These are phyloP conservation scores for Colletotrichum cordylinicola DNA, from an alignment of 2,329 filamentous ascomycete genomes.

Conservation along the genomic window DNA sequence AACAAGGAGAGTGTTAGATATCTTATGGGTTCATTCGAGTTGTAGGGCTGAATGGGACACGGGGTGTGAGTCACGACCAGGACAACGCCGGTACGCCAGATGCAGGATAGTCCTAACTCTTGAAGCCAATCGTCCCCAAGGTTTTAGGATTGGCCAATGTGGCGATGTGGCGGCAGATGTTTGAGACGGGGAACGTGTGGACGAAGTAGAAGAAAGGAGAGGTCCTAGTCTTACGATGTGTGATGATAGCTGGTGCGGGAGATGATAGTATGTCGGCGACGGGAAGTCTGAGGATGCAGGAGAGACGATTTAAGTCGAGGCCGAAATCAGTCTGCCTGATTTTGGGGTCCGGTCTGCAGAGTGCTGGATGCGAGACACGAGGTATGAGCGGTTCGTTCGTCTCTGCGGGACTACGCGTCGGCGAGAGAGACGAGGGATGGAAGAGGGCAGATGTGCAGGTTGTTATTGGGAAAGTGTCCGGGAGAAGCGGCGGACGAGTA, in stretches of 20 bases:
- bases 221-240: conserved; percentile 7
- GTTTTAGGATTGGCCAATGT: conserved; percentile 19
- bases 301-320: conserved; percentile 20
- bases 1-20: conserved; percentile 24
- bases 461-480: not conserved
- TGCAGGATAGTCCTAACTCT: conserved; percentile 17
- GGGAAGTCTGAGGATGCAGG: not conserved
- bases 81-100: conserved; percentile 4
- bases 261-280: not conserved
- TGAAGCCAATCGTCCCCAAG: conserved; percentile 1
- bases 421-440: conserved; percentile 6
- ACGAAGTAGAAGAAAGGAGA: conserved; percentile 1
- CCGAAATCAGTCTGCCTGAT: conserved; percentile 20
- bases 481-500: not conserved
- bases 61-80: conserved; percentile 36
- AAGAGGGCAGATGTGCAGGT: not conserved
- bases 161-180: conserved; percentile 9
- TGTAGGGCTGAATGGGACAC: conserved; percentile 27
- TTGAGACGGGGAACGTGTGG: conserved; percentile 2
- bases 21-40: conserved; percentile 18
- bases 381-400: not conserved
- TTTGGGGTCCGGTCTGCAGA: not conserved
- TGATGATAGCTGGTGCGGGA: not conserved
- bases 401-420: conserved; percentile 15
- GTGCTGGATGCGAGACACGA: not conserved